Conservation (phyloP, 2,329 filamentous ascomycete genomes). For the Fusarium nelsonii region DNA sequence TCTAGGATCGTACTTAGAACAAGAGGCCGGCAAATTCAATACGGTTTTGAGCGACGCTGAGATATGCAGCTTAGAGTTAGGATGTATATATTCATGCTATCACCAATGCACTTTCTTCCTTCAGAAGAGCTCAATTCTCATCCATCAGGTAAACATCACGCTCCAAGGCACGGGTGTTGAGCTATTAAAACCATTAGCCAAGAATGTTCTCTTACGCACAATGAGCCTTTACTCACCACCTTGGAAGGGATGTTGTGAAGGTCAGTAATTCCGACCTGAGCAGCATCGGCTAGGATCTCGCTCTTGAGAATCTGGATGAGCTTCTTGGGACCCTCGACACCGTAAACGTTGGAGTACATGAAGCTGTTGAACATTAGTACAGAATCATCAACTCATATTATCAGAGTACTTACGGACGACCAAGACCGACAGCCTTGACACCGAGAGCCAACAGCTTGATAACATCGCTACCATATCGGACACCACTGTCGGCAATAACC, state of each 20-base stretch:
- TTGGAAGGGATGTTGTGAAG: slow-evolving; percentile 43
- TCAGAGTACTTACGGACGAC: slow-evolving; percentile 49
- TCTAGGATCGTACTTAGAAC: no score
- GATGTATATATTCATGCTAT: no score
- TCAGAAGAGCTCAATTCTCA: no score
- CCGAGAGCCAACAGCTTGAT: slow-evolving; percentile 57
- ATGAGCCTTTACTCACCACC: slow-evolving; percentile 28
- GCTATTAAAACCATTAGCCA: slow-evolving; percentile 26
- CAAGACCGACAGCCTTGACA: slow-evolving; percentile 58
- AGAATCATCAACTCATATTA: accelerated
- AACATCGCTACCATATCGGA: slow-evolving; percentile 56
- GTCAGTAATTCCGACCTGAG: slow-evolving; percentile 51
- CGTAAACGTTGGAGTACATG: slow-evolving; percentile 65
- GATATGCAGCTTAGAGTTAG: no score
- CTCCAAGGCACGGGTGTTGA: slow-evolving; percentile 47
- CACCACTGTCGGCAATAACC: slow-evolving; percentile 55
- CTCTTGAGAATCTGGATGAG: slow-evolving; percentile 62
- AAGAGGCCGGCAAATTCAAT: no score
- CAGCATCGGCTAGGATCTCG: slow-evolving; percentile 56
- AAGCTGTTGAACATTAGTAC: slow-evolving; percentile 43
- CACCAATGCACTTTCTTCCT: no score
- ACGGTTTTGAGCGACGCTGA: no score
- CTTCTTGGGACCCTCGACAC: slow-evolving; percentile 60
- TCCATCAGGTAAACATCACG: slow-evolving; percentile 45
- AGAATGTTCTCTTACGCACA: accelerated